Evolutionary conservation across 2,329 filamentous ascomycete species (phyloP), one percentile per base, ranked within the genome.

Genomic region (Monilinia laxa): DNA sequence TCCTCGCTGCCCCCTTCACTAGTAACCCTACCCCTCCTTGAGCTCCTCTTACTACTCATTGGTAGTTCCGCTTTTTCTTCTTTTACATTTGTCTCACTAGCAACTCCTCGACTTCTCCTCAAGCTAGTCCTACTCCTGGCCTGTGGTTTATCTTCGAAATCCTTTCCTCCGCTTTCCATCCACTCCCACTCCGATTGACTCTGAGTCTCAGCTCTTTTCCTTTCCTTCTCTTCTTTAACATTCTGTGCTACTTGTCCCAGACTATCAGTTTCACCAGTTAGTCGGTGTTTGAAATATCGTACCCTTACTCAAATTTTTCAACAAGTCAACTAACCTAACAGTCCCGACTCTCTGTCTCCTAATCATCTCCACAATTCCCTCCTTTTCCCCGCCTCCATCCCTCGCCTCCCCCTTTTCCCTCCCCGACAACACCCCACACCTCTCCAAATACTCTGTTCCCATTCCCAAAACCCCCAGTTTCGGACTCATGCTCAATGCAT

Each of bases 281-380:
- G 45, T 51, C 0, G 1, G 18, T 45, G 14, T 4, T 9, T 47
- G 18, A 9, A 31, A 35, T 6, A 11, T 25, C 4, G 12, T 9
- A 11, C 31, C 28, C 7, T 9, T 3, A 5, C 2, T n/a, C 20
- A 35, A 35, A 20, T 0, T 11, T n/a, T 11, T 4, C 14, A 58
- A 10, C 7, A 38, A 38, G 20, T 1, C 0, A 25, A 49, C 58
- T 20, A 25, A 49, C 42, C 54, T 65, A 42, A 42, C 45, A 42
- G 56, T 69, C 18, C 47, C 66, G 20, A 64, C 59, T 56, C 57
- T 70, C 66, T 70, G 68, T 54, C 67, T 73, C 52, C 67, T 70
- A 45, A 74, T 70, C 51, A 68, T 75, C 20, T 72, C 69, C 18
- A 73, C 40, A 47, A 73, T 69, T 2, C 68, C 70, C 52, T 72